Percentiles rank a stretch among this genome's conserved stretches.
Conservation (phyloP, 192 early-diverging fungal genomes). For the Backusella psychrophila region DNA sequence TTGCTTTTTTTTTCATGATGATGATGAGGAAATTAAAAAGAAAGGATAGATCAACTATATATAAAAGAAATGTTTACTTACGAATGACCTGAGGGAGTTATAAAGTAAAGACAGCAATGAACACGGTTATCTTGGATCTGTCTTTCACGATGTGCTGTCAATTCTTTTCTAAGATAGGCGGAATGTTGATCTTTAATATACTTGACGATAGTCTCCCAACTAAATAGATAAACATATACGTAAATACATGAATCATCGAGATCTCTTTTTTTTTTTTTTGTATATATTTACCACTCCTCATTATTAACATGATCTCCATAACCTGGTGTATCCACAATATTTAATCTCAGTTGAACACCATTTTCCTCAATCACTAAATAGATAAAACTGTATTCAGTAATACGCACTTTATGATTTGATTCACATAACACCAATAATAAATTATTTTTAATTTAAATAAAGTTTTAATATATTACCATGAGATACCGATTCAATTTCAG, state of each 20-base stretch:
- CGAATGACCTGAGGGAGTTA: conserved; percentile 94
- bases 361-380: conserved; percentile 90
- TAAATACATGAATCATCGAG: background rate
- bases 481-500: conserved; percentile 91
- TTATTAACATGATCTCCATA: conserved; percentile 99
- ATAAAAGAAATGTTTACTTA: conserved; percentile 40
- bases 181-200: conserved; percentile 99
- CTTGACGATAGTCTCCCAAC: conserved; percentile 97
- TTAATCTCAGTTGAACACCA: conserved; percentile 89
- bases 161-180: conserved; percentile 90
- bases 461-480: conserved; percentile 58
- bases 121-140: conserved; percentile 94
- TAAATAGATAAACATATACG: conserved; percentile 17
- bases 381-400: background rate
- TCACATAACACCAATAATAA: background rate
- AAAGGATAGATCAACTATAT: background rate
- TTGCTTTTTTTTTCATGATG: background rate
- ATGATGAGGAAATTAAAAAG: background rate
- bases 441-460: background rate
- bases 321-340: conserved; percentile 97
- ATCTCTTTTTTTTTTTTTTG: background rate
- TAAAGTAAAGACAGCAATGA: conserved; percentile 95
- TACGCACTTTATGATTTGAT: background rate
- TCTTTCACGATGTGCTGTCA: conserved; percentile 82
- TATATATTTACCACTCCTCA: conserved; percentile 77